A percentile compares a stretch with the other conserved stretches of the same genome.
phyloP scores from a whole-genome alignment of 2,329 filamentous ascomycete species.

The Elsinoe australis region DNA sequence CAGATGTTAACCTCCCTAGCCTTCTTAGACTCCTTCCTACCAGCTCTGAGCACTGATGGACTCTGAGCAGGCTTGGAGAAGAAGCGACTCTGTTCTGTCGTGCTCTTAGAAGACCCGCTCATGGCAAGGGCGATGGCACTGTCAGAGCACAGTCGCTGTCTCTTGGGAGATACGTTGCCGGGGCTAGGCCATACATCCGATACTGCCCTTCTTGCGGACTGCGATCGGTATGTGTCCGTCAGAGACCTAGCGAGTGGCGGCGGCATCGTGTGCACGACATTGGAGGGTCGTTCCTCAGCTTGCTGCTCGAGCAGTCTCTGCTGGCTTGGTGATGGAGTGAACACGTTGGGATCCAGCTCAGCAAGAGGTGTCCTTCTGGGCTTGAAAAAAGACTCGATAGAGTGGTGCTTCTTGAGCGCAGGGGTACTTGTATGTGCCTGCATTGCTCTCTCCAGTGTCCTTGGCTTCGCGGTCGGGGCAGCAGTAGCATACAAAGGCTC shows the following conservation, averaged over 20 bases:
- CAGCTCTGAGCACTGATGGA: constrained; percentile 23
- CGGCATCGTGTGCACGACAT: constrained; percentile 23
- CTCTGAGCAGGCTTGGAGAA: constrained; percentile 39
- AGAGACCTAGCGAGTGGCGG: constrained; percentile 21
- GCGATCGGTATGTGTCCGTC: constrained; percentile 20
- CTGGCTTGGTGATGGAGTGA: constrained; percentile 60
- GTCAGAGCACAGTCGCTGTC: constrained; percentile 41
- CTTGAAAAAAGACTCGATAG: constrained; percentile 60
- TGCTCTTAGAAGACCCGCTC: constrained; percentile 20
- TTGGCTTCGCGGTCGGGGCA: neutral
- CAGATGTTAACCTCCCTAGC: constrained; percentile 38
- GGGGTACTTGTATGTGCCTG: constrained; percentile 33
- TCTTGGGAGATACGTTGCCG: constrained; percentile 35
- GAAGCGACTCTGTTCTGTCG: constrained; percentile 38
- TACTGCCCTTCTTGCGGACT: constrained; percentile 24
- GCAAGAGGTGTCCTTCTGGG: constrained; percentile 55
- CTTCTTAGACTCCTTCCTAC: constrained; percentile 19
- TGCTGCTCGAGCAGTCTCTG: constrained; percentile 50
- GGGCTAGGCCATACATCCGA: constrained; percentile 36
- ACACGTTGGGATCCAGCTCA: constrained; percentile 60
- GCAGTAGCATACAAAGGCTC: constrained; percentile 40
- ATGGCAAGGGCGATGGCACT: constrained; percentile 27
- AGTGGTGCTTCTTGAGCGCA: constrained; percentile 51
- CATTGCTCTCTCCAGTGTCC: neutral
- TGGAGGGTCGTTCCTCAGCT: constrained; percentile 23